Base-by-base conservation (phyloP, 805 yeast species). In the Metschnikowia rubicola region DNA sequence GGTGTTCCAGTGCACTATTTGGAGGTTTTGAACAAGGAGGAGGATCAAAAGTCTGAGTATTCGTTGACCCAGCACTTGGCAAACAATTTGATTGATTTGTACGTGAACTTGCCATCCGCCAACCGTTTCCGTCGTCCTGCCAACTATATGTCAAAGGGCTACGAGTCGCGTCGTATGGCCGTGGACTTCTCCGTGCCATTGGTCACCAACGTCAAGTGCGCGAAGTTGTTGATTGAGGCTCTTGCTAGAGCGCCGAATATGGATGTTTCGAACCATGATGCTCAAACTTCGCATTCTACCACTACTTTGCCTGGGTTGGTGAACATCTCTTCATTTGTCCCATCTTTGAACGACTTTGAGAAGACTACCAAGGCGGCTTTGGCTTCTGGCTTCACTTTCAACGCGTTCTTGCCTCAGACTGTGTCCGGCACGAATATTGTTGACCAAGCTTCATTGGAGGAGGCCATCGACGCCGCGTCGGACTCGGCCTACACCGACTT, bases 121-220 rank as follows among this genome's bases (percentile, higher is more conserved):
- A 94, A 94, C 79, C 80, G 97, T 66, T 94, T 88, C 83, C 87
- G 99, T 68, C 88, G 99, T 72, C 99, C 99, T 52, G 97, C 99
- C 46, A 86, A 92, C 52, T 94, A 94, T 73, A 89, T 94, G 78
- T 88, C 97, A 29, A 90, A 88, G 74, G 99, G 99, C 67, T 94
- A 94, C 79, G 84, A 81, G 70, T 88, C 98, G 39, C 95, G 99
- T 79, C 94, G 99, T 78, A 88, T 94, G 98, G 99, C 99, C 58
- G 97, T 94, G 56, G 99, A 94, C 72, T 95, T 88, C 68, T 91
- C 97, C 43, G 90, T 94, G 65, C 99, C 99, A 43, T 78, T 94
- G 67, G 96, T 94, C 42, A 94, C 99, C 55, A 94, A 94, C 65
- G 98, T 94, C 57, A 94, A 94, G 73, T 85, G 91, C 77, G 99